Evolutionary conservation across 2,329 filamentous ascomycete genomes (phyloP), one percentile per base, ranked within the genome.

Genomic region (Fusarium goolgardi): DNA sequence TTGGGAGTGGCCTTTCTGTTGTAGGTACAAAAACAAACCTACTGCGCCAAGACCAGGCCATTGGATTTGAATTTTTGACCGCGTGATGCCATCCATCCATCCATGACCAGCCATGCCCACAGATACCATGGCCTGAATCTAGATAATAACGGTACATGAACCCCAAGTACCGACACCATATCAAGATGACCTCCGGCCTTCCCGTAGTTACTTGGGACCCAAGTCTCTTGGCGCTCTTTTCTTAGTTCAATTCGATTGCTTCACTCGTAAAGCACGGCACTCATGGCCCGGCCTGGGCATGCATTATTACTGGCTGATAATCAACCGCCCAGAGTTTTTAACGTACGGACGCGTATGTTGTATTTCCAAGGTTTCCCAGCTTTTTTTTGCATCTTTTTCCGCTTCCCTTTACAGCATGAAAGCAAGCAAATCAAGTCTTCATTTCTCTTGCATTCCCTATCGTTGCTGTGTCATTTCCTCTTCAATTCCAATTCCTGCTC

Each of bases 381-480:
- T 52, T 52, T 35, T 27, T 21, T 8, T 23, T 18, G n/a, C 21
- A 27, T 23, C 25, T 9, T 31, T 55, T 44, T 55, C n/a, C 6
- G 23, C 25, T 44, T 29, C 43, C 27, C 27, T 31, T 45, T 31
- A 15, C 13, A 45, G 18, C n/a, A 39, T 7, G 11, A 11, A 39
- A 39, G n/a, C 35, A 39, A 20, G 35, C 16, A 29, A 15, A 20
- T 20, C n/a, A 20, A 18, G 47, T 27, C 18, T 49, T 60, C 61
- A 66, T 66, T 52, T 65, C 61, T 65, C 41, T 44, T 37, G n/a
- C 62, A 65, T 65, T 65, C 62, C 62, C 50, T 21, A 23, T 16
- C n/a, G 43, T 52, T 51, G 29, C 25, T 50, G 34, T 16, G n/a
- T 65, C 59, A 64, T 65, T 51, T 65, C 62, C 27, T 64, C 16